Evolutionary conservation across 148 eudicot genomes (phyloP).

Genomic region (Heliamphora exappendiculata): DNA sequence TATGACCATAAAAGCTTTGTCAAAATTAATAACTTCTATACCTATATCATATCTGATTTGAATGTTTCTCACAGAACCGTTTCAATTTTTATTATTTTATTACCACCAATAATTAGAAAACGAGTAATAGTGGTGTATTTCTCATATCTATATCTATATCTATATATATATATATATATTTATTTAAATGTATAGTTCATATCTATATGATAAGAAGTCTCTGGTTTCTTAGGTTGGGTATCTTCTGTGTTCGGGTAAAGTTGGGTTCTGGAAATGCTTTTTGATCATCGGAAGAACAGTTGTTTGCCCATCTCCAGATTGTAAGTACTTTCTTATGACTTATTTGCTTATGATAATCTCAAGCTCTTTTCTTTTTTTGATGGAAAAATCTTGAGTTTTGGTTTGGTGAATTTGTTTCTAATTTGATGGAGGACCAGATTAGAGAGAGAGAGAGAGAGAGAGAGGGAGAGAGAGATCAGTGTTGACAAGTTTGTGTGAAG

Average conservation of each 20-base stretch:
- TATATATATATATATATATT: too few species aligned
- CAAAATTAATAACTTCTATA: too few species aligned
- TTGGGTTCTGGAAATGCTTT: slow-evolving; percentile 1
- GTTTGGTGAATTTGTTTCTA: too few species aligned
- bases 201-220: not conserved
- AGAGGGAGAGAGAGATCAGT: not conserved
- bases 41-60: too few species aligned
- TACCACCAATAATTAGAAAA: not conserved
- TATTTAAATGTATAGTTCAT: too few species aligned
- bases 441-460: not conserved
- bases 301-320: not conserved
- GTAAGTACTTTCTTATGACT: slow-evolving; percentile 5
- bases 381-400: too few species aligned
- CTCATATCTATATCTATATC: not conserved
- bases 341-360: not conserved
- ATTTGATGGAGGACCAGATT: too few species aligned
- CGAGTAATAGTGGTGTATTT: not conserved
- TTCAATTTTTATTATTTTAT: not conserved
- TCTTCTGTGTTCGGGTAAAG: not conserved
- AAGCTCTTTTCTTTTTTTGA: too few species aligned
- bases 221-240: slow-evolving; percentile 7
- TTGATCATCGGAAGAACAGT: not conserved
- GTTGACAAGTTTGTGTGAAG: not conserved
- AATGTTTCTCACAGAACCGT: slow-evolving; percentile 6
- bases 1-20: too few species aligned